phyloP scores from a whole-genome alignment of 176 grass and related monocot species.

The Areca catechu region DNA sequence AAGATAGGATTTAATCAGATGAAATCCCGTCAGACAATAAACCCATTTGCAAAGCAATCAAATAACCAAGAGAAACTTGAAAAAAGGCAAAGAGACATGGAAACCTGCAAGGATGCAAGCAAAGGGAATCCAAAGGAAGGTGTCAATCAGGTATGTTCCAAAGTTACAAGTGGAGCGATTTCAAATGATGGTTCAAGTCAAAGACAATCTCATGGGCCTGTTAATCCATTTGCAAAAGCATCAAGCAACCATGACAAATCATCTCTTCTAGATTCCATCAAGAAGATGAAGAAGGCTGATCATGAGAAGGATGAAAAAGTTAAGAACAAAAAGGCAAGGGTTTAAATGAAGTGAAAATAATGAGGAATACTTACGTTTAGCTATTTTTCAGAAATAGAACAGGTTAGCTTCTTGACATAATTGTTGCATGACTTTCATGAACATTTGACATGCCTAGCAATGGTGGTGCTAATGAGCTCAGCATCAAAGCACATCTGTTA shows the following conservation, averaged over 20 bases:
- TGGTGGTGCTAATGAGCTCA: too few relatives aligned
- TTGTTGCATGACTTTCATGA: too few relatives aligned
- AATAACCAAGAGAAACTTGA: conserved; percentile 12
- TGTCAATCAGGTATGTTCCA: conserved; percentile 1
- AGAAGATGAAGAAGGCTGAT: conserved; percentile 49
- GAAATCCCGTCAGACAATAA: neutral
- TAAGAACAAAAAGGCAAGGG: conserved; percentile 26
- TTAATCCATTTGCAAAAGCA: conserved; percentile 58
- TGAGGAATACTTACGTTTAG: too few relatives aligned
- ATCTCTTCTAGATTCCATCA: conserved; percentile 53
- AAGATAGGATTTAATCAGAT: conserved; percentile 11
- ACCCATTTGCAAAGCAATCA: conserved; percentile 18
- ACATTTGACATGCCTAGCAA: too few relatives aligned
- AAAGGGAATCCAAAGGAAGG: conserved; percentile 4
- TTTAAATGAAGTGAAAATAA: neutral
- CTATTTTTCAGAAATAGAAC: too few relatives aligned
- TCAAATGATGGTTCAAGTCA: neutral
- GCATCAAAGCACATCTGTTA: too few relatives aligned
- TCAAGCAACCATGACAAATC: conserved; percentile 36
- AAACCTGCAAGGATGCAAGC: neutral
- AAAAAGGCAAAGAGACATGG: conserved; percentile 14
- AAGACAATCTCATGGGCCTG: conserved; percentile 26
- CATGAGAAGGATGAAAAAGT: conserved; percentile 29
- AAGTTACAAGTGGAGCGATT: neutral
- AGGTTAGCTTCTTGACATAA: too few relatives aligned